Percentiles rank a stretch among this genome's conserved stretches.
Conservation (phyloP, 1,284 basidiomycete species). For the Pascua guehoae region DNA sequence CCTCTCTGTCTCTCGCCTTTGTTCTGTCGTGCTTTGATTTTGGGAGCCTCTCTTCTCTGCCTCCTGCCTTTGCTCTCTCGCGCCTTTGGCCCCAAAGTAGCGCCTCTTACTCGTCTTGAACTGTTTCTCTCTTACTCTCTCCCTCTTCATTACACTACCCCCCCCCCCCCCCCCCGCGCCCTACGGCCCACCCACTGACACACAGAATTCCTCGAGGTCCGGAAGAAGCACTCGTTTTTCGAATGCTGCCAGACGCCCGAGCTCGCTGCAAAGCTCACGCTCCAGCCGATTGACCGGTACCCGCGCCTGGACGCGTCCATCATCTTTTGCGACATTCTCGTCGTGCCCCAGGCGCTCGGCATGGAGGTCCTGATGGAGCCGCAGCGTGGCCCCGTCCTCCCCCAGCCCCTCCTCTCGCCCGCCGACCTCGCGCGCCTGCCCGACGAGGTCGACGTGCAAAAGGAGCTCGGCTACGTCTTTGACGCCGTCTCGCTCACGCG, state of each 20-base stretch:
- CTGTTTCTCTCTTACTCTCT: neutral
- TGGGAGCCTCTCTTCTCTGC: neutral
- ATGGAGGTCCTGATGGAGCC: slow-evolving; percentile 92
- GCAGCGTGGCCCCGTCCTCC: slow-evolving; percentile 69
- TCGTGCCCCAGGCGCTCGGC: slow-evolving; percentile 91
- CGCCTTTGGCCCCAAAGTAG: neutral
- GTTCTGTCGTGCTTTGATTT: too few relatives aligned
- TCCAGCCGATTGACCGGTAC: slow-evolving; percentile 87
- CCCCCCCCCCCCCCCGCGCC: neutral
- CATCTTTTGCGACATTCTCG: slow-evolving; percentile 95
- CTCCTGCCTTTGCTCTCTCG: neutral
- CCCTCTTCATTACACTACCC: neutral
- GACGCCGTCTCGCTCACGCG: slow-evolving; percentile 81
- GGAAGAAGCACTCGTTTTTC: slow-evolving; percentile 84
- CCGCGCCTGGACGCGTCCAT: slow-evolving; percentile 83
- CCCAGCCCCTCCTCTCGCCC: slow-evolving; percentile 72
- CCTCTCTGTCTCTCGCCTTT: neutral
- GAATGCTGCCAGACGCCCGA: slow-evolving; percentile 84
- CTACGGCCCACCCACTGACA: neutral
- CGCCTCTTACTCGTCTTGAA: neutral
- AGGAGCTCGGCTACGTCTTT: slow-evolving; percentile 85
- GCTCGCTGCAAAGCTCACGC: slow-evolving; percentile 78
- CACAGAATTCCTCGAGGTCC: slow-evolving; percentile 78
- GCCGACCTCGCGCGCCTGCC: slow-evolving; percentile 64
- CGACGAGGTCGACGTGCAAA: slow-evolving; percentile 66